These are phyloP conservation scores for Gypsophila paniculata DNA, from an alignment of 179 eudicot species.

Conservation along the genomic window DNA sequence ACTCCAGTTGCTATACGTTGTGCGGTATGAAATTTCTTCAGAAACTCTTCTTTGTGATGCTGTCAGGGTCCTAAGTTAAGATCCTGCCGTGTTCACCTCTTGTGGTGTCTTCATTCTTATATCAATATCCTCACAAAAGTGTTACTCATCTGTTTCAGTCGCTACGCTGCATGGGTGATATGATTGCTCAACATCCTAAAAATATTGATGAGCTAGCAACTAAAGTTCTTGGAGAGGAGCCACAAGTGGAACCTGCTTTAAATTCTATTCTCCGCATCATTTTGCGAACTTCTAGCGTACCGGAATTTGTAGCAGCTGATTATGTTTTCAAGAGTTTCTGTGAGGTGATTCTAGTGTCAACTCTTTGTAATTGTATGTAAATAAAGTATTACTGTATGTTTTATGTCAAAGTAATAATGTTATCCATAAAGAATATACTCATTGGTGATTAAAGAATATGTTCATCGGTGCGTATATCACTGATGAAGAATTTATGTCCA, in stretches of 20 bases:
- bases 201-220: slow-evolving; percentile 69
- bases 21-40: slow-evolving; percentile 45
- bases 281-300: slow-evolving; percentile 77
- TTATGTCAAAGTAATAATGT: slow-evolving; percentile 5
- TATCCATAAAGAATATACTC: background rate
- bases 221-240: slow-evolving; percentile 86
- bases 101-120: slow-evolving; percentile 14
- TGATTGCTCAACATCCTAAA: slow-evolving; percentile 61
- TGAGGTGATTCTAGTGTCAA: slow-evolving; percentile 46
- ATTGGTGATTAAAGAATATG: slow-evolving; percentile 2
- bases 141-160: slow-evolving; percentile 45
- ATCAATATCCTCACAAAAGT: slow-evolving; percentile 13
- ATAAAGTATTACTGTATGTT: background rate
- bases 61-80: background rate
- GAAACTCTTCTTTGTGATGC: slow-evolving; percentile 14
- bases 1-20: slow-evolving; percentile 90
- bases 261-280: slow-evolving; percentile 76
- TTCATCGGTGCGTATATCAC: background rate
- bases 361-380: background rate
- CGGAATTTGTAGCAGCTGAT: slow-evolving; percentile 87
- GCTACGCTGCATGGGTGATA: slow-evolving; percentile 72
- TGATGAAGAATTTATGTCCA: background rate
- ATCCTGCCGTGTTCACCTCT: slow-evolving; percentile 6
- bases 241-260: slow-evolving; percentile 70
- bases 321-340: slow-evolving; percentile 77